Evolutionary conservation across 306 rosid genomes (phyloP).

Genomic region (Quercus engelmannii): DNA sequence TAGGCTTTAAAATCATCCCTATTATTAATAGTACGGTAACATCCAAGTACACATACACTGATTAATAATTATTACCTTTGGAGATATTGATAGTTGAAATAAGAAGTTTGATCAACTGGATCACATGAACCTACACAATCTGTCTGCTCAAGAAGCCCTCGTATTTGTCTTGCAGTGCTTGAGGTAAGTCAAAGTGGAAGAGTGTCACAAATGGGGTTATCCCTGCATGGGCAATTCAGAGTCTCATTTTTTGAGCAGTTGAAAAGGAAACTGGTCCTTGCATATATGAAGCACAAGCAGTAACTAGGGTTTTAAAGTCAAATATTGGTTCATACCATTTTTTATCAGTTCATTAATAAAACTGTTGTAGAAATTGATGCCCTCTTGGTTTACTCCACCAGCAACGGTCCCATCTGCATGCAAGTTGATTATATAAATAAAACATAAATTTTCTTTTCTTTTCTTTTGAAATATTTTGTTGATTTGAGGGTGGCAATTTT

Average conservation of each 20-base stretch:
- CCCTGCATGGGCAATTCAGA: constrained; percentile 6
- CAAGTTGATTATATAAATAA: not conserved
- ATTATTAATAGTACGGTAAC: no score
- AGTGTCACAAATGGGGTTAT: constrained; percentile 36
- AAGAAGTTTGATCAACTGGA: no score
- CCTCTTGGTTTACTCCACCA: constrained; percentile 16
- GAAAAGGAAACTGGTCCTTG: no score
- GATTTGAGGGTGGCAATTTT: not conserved
- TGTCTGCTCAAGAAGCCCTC: constrained; percentile 32
- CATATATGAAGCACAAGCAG: not conserved
- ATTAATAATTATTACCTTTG: no score
- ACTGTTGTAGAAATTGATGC: constrained; percentile 8
- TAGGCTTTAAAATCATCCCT: no score
- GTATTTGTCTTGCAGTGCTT: constrained; percentile 31
- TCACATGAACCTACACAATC: constrained; percentile 21
- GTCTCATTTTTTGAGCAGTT: no score
- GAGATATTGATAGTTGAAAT: no score
- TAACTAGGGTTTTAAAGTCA: no score
- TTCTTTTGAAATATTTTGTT: no score
- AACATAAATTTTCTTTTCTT: no score
- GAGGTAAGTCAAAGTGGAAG: constrained; percentile 33
- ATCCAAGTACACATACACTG: no score
- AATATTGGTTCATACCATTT: not conserved
- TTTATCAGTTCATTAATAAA: constrained; percentile 10
- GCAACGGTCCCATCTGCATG: constrained; percentile 4